These are phyloP conservation scores for Vigna nakashimae DNA, from an alignment of 306 rosid species.

Conservation along the genomic window DNA sequence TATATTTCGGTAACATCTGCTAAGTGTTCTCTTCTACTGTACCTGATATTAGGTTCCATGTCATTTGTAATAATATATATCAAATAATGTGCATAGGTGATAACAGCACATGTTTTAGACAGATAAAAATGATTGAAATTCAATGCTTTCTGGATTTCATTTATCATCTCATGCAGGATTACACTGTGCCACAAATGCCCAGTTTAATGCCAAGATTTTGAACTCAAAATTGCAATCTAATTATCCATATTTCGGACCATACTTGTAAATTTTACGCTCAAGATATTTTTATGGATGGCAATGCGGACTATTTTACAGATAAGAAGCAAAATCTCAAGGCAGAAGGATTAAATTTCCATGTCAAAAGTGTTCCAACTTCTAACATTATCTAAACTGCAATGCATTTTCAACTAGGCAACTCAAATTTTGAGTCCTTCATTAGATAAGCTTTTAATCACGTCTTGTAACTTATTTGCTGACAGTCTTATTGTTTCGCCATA, in stretches of 20 bases:
- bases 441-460: background rate
- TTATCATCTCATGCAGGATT: conserved; percentile 1
- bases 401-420: background rate
- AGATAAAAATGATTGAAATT: conserved; percentile 3
- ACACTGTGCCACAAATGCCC: conserved; percentile 4
- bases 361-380: background rate
- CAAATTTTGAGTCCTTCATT: background rate
- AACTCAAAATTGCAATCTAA: conserved; percentile 1
- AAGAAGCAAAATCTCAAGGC: background rate
- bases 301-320: conserved; percentile 9
- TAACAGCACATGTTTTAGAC: background rate
- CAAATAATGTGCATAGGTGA: conserved; percentile 4
- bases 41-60: conserved; percentile 61
- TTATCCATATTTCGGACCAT: background rate
- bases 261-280: conserved; percentile 1
- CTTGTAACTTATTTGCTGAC: background rate
- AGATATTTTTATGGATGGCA: conserved; percentile 4
- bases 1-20: conserved; percentile 93
- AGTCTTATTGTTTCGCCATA: background rate
- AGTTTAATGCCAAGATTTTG: conserved; percentile 12
- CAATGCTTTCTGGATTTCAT: background rate
- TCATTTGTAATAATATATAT: conserved; percentile 27
- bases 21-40: conserved; percentile 55
- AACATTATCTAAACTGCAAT: background rate
- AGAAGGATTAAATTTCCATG: conserved; percentile 31